A percentile compares a stretch with the other conserved stretches of the same genome.
phyloP scores from a whole-genome alignment of 2,329 filamentous ascomycete species.

The Aspergillus eucalypticola region DNA sequence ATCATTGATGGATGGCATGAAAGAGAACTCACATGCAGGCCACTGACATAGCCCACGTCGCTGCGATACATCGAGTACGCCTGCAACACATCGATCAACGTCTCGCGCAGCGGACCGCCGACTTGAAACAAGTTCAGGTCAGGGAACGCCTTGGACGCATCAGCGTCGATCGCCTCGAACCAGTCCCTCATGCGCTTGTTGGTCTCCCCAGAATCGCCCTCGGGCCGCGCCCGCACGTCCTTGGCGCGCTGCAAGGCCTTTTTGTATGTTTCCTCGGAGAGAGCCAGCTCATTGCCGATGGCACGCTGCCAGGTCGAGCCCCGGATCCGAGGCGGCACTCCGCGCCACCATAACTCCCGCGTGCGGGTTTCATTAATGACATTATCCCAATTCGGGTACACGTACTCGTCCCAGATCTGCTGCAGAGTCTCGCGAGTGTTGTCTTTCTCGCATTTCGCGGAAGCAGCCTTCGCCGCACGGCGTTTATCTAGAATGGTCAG shows the following conservation, averaged over 20 bases:
- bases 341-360: constrained; percentile 66
- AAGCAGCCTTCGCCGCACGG: constrained; percentile 50
- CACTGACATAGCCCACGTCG: constrained; percentile 62
- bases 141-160: constrained; percentile 58
- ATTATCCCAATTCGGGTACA: constrained; percentile 60
- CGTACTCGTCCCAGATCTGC: constrained; percentile 62
- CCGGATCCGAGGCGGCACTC: constrained; percentile 57
- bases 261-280: constrained; percentile 57
- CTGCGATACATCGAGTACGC: constrained; percentile 65
- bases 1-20: no score
- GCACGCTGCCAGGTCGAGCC: constrained; percentile 61
- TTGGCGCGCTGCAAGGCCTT: constrained; percentile 60
- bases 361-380: constrained; percentile 57
- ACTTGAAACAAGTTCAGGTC: constrained; percentile 60
- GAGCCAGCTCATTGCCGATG: constrained; percentile 61
- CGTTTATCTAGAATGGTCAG: constrained; percentile 48
- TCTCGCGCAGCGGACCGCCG: constrained; percentile 55
- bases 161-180: constrained; percentile 55
- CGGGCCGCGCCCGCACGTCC: constrained; percentile 47
- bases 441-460: constrained; percentile 51
- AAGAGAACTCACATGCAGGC: constrained; percentile 53
- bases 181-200: constrained; percentile 52
- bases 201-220: constrained; percentile 43
- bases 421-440: constrained; percentile 55
- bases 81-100: constrained; percentile 59